Percentiles rank a stretch among this genome's conserved stretches.
Conservation (phyloP, 2,329 filamentous ascomycete genomes). For the Aspergillus texensis region DNA sequence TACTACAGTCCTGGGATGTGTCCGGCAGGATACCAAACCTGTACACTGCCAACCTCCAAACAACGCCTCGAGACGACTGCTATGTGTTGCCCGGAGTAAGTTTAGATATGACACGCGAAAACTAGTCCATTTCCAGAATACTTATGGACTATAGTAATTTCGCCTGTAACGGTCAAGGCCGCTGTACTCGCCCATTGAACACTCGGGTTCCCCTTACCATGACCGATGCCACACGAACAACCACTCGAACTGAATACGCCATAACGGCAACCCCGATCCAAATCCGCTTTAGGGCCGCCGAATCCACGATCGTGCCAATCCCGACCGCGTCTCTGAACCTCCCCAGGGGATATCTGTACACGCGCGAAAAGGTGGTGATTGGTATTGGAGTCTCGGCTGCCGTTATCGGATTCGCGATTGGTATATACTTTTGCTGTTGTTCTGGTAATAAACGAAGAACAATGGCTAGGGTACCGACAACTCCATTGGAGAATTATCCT, state of each 20-base stretch:
- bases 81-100: slow-evolving; percentile 19
- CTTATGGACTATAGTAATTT: neutral
- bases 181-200: slow-evolving; percentile 8
- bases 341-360: slow-evolving; percentile 7
- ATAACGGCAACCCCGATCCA: slow-evolving; percentile 19
- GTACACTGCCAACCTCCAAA: slow-evolving; percentile 14
- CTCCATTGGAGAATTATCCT: neutral
- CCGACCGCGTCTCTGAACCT: slow-evolving; percentile 10
- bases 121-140: neutral
- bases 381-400: slow-evolving; percentile 5
- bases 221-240: slow-evolving; percentile 9
- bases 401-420: neutral
- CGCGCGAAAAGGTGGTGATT: slow-evolving; percentile 15
- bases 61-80: slow-evolving; percentile 18
- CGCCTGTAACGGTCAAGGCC: neutral
- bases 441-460: neutral
- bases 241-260: slow-evolving; percentile 2
- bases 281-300: slow-evolving; percentile 17
- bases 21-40: slow-evolving; percentile 16
- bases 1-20: slow-evolving; percentile 22
- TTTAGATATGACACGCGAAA: rapidly evolving
- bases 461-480: neutral
- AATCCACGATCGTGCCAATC: slow-evolving; percentile 15
- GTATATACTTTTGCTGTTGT: neutral
- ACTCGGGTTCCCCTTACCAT: slow-evolving; percentile 10